These are phyloP conservation scores for Blastobotrys parvus DNA, from an alignment of 805 yeast species.

Conservation along the genomic window DNA sequence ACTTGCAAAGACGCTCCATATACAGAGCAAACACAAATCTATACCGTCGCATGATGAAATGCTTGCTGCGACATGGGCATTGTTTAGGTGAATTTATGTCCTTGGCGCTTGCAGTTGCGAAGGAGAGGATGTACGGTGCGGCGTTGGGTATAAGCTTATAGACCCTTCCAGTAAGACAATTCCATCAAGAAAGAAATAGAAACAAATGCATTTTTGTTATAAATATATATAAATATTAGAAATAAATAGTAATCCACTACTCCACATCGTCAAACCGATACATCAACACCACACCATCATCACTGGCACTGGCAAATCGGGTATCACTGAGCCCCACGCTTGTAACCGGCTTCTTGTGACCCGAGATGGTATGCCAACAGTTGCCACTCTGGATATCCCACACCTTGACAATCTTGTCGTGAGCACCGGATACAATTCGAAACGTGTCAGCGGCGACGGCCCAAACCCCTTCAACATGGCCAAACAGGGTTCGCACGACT, in stretches of 20 bases:
- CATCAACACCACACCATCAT: slow-evolving; percentile 79
- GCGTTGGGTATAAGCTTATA: no score
- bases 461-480: slow-evolving; percentile 98
- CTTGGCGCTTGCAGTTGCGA: no score
- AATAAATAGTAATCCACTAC: slow-evolving; percentile 3
- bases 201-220: not conserved
- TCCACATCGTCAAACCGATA: slow-evolving; percentile 54
- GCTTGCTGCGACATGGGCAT: no score
- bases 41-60: no score
- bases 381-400: slow-evolving; percentile 96
- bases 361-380: slow-evolving; percentile 88
- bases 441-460: slow-evolving; percentile 93
- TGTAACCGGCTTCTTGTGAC: slow-evolving; percentile 48
- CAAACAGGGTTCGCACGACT: slow-evolving; percentile 90
- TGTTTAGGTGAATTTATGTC: no score
- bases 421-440: slow-evolving; percentile 90
- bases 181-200: no score
- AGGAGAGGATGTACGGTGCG: no score
- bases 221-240: not conserved
- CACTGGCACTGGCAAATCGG: slow-evolving; percentile 83
- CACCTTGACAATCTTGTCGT: slow-evolving; percentile 78
- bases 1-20: no score
- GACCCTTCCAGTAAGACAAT: no score
- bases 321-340: slow-evolving; percentile 82
- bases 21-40: no score